These are phyloP conservation scores for Diaporthe sp. DNA, from an alignment of 2,329 filamentous ascomycete species.

Conservation along the genomic window DNA sequence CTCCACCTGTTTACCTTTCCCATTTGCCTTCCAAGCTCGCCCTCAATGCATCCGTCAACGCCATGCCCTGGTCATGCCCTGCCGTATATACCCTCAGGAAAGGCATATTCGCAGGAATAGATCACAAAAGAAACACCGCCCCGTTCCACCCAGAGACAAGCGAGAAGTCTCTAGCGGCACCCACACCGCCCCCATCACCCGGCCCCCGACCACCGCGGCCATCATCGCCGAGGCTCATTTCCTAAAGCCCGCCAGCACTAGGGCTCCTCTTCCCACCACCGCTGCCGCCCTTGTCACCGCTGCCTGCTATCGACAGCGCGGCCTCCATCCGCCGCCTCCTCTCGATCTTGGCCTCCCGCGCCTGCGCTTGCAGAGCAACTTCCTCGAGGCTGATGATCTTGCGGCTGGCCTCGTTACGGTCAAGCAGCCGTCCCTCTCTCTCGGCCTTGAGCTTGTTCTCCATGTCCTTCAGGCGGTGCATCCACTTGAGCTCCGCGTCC, in stretches of 20 bases:
- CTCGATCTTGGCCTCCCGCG: slow-evolving; percentile 46
- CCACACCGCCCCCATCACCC: background rate
- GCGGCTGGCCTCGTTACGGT: slow-evolving; percentile 86
- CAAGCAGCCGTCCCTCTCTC: slow-evolving; percentile 85
- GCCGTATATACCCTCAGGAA: background rate
- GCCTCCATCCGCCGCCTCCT: slow-evolving; percentile 40
- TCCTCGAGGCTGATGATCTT: slow-evolving; percentile 82
- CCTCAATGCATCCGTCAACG: slow-evolving; percentile 14
- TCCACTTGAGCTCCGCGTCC: slow-evolving; percentile 79
- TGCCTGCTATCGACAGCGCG: slow-evolving; percentile 18
- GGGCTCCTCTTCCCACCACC: slow-evolving; percentile 15
- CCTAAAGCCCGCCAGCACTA: slow-evolving; percentile 22
- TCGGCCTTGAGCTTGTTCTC: slow-evolving; percentile 92
- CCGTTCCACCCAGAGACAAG: slow-evolving; percentile 19
- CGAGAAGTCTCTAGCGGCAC: slow-evolving; percentile 8
- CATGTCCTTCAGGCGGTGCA: slow-evolving; percentile 86
- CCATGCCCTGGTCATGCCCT: background rate
- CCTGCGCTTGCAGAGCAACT: slow-evolving; percentile 60
- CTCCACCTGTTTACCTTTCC: background rate
- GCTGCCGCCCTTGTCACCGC: background rate
- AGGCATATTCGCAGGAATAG: background rate
- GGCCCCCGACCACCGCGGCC: background rate
- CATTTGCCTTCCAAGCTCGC: background rate
- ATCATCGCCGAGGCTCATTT: background rate
- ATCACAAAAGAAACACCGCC: slow-evolving; percentile 25